Evolutionary conservation across 345 rosid genomes (phyloP).

Genomic region (Syzygium aqueum): DNA sequence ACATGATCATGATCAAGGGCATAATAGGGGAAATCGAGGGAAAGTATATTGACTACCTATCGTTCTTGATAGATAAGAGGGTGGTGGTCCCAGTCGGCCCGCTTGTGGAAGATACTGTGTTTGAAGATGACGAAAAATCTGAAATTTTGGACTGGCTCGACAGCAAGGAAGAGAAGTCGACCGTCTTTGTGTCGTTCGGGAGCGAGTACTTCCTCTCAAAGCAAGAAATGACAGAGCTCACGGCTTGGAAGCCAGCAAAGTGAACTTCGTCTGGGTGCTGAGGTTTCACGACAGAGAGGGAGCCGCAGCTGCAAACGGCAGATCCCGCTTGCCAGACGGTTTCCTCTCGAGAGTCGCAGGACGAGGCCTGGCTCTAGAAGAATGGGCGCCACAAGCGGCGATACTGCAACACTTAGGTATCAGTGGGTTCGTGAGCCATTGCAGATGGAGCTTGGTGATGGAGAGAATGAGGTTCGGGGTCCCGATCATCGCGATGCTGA

Average conservation of each 20-base stretch:
- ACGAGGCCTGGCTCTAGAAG: slow-evolving; percentile 4
- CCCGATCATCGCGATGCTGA: slow-evolving; percentile 25
- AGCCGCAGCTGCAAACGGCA: background rate
- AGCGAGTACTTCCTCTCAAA: slow-evolving; percentile 12
- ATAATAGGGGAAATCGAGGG: slow-evolving; percentile 11
- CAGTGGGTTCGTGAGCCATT: slow-evolving; percentile 31
- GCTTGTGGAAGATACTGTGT: background rate
- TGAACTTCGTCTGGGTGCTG: slow-evolving; percentile 15
- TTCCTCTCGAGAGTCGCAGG: slow-evolving; percentile 7
- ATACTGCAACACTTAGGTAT: slow-evolving; percentile 11
- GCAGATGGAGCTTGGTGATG: slow-evolving; percentile 34
- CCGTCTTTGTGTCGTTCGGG: slow-evolving; percentile 19
- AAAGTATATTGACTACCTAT: slow-evolving; percentile 10
- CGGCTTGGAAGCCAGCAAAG: slow-evolving; percentile 6
- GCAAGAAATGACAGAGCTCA: slow-evolving; percentile 8
- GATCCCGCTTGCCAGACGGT: slow-evolving; percentile 9
- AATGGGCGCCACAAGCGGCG: slow-evolving; percentile 11
- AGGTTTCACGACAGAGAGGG: slow-evolving; percentile 6
- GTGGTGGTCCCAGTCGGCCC: slow-evolving; percentile 14
- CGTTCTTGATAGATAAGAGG: background rate
- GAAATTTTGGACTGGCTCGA: slow-evolving; percentile 11
- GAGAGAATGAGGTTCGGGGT: slow-evolving; percentile 23
- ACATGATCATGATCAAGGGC: slow-evolving; percentile 7
- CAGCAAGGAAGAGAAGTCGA: slow-evolving; percentile 3
- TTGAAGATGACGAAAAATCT: background rate